Evolutionary conservation across 2,329 filamentous ascomycete genomes (phyloP).

Genomic region (Passalora sequoiae): DNA sequence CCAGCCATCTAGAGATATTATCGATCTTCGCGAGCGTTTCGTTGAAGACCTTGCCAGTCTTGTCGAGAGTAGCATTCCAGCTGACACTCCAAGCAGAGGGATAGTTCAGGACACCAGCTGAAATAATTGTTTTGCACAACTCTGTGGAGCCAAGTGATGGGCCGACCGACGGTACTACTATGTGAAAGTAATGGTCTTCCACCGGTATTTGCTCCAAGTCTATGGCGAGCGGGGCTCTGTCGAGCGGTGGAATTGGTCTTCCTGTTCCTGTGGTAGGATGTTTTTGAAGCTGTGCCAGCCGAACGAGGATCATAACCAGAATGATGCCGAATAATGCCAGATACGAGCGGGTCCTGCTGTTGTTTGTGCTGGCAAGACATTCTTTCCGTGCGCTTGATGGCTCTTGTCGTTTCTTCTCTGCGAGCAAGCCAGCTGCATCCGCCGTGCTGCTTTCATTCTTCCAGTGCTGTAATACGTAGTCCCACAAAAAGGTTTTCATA

Average conservation of each 20-base stretch:
- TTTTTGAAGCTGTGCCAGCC: not conserved
- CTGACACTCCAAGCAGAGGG: slow-evolving; percentile 12
- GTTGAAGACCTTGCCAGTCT: not conserved
- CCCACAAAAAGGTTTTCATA: no score
- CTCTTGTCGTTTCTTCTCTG: not conserved
- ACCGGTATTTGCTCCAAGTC: not conserved
- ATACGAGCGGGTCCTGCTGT: not conserved
- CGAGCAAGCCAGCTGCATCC: no score
- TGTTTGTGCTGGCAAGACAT: not conserved
- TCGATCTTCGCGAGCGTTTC: slow-evolving; percentile 8
- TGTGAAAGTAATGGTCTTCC: slow-evolving; percentile 9
- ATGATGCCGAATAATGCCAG: not conserved
- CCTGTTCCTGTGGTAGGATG: not conserved
- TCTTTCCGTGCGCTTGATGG: not conserved
- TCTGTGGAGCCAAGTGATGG: slow-evolving; percentile 4
- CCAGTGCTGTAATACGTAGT: no score
- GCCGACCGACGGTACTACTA: slow-evolving; percentile 8
- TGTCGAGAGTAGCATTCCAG: slow-evolving; percentile 4
- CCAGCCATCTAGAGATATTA: slow-evolving; percentile 7
- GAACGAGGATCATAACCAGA: not conserved
- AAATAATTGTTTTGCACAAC: slow-evolving; percentile 15
- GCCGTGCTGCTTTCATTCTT: no score
- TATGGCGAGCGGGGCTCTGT: no score
- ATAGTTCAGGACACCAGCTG: slow-evolving; percentile 11
- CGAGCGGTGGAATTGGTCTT: not conserved